Base-by-base conservation (phyloP, 2,329 filamentous ascomycete species). In the Calonectria crousiana region DNA sequence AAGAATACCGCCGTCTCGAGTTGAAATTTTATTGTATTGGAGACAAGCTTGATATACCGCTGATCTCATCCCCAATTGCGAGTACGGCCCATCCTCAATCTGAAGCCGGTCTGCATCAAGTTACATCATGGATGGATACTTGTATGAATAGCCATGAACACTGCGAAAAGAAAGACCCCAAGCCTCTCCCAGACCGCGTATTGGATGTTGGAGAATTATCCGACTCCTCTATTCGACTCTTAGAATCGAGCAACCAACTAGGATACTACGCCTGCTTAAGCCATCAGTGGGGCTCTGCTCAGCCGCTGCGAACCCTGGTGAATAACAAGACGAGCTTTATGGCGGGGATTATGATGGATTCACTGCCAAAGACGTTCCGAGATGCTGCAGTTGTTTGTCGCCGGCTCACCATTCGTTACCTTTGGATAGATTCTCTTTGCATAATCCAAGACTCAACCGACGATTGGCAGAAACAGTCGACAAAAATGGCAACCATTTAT, bases 401-500 rank as follows among this genome's bases (percentile, higher is more conserved):
- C 0, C 38, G 23, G 6, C 73, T 75, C 14, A 62, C 53, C 4
- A 28, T 76, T 14, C 73, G 69, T 4, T 76, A 75, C 28, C 28
- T 75, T 9, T 75, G 75, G 75, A 36, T 71, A 4, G 73, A 75
- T 47, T 58, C 73, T 0, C 34, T 34, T 10, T 34, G 32, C 10
- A 34, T 34, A 9, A 34, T 34, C 32, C 32, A 34, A 34, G 32
- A 34, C 30, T 72, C 73, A 0, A 18, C n/a, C 1, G 41, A 71
- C 11, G 73, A 75, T 20, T 75, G 74, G 74, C 49, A 75, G 20
- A 41, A 13, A 4, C 73, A 76, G 20, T 30, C 71, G 2, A 26
- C 73, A 5, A 62, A 71, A 18, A 76, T 76, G 73, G 69, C 75
- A 8, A 64, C 44, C 1, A 73, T 76, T 6, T 76, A 51, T 23